Base-by-base conservation (phyloP, 2,329 filamentous ascomycete genomes). In the Xylariaceae sp. region DNA sequence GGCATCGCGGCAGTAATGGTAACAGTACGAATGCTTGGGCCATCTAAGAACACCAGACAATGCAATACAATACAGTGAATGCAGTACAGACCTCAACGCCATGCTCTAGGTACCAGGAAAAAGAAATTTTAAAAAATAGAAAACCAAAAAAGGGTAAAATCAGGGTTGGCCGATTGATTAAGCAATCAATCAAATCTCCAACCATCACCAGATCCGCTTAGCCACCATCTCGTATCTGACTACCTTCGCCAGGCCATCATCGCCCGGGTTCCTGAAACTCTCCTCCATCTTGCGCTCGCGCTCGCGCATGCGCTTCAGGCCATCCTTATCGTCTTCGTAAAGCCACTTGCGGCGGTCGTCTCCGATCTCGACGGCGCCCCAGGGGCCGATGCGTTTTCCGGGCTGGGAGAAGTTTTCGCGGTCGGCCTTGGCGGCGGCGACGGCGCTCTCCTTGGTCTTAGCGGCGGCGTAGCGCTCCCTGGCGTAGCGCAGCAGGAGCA, bases 161-260 rank as follows among this genome's bases (percentile, higher is more conserved):
- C n/a, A n/a, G n/a, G n/a, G n/a, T n/a, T n/a, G n/a, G n/a, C n/a
- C n/a, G n/a, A n/a, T n/a, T n/a, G n/a, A n/a, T n/a, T n/a, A n/a
- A n/a, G n/a, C n/a, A n/a, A n/a, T n/a, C n/a, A n/a, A n/a, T n/a
- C n/a, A 26, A 26, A 26, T 26, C 23, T 26, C 23, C 9, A 9
- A 48, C 14, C 23, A 26, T 66, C 50, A 98, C 95, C 95, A 99
- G 66, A 99, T 99, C 71, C 95, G 83, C 81, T 97, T 98, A 0
- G 91, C 91, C 66, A 92, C 88, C 95, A 98, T 97, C 70, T 92
- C 91, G 76, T 97, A 99, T 66, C 95, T 82, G 65, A 81, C 71
- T 77, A 85, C 68, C 81, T 89, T 74, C 85, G 85, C 67, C 6
- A 72, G 60, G 29, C 67, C 69, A 71, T 84, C 85, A 50, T 84